Conservation (phyloP, 139 green algal species). For the Chlorella sp. region DNA sequence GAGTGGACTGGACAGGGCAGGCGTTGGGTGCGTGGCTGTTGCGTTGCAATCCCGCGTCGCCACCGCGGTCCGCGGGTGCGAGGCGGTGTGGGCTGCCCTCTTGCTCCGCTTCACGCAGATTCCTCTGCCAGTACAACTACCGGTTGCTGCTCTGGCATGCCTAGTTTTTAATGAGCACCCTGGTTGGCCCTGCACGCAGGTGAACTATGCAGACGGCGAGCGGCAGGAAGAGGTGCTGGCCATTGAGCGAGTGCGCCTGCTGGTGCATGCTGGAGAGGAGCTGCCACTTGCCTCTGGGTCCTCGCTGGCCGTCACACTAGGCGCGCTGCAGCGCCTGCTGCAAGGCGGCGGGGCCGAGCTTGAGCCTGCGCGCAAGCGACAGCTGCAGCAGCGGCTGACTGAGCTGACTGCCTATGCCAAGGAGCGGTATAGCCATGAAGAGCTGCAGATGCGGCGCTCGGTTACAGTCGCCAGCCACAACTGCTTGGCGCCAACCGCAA, state of each 20-base stretch:
- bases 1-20: neutral
- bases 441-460: too few relatives aligned
- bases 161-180: neutral
- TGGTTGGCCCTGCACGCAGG: conserved; percentile 19
- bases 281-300: conserved; percentile 25
- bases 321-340: neutral
- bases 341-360: too few relatives aligned
- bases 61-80: neutral
- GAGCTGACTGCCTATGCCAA: too few relatives aligned
- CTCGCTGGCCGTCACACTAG: conserved; percentile 2
- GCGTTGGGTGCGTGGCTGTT: neutral
- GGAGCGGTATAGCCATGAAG: too few relatives aligned
- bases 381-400: too few relatives aligned
- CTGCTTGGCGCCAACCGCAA: too few relatives aligned
- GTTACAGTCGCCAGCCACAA: too few relatives aligned
- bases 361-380: too few relatives aligned
- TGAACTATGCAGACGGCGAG: conserved; percentile 68
- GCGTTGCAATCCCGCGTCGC: neutral
- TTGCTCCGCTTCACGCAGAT: neutral
- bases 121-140: neutral
- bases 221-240: conserved; percentile 53
- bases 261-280: conserved; percentile 49
- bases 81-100: too few relatives aligned
- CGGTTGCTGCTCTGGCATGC: neutral
- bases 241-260: conserved; percentile 61